Conservation (phyloP, 192 early-diverging fungal genomes). For the Coemansia sp. region DNA sequence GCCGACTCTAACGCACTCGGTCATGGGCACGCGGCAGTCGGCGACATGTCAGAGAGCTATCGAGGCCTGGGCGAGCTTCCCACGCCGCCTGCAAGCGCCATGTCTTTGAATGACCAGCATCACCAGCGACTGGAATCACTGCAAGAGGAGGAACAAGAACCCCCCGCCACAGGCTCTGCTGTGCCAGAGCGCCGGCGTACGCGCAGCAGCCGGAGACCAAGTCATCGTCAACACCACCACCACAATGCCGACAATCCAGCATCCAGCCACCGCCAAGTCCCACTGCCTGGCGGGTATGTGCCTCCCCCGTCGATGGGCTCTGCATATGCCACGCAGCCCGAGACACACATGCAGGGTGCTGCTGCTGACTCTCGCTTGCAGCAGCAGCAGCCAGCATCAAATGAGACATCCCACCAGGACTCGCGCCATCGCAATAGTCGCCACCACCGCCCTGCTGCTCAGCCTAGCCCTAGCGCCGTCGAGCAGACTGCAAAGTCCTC, state of each 20-base stretch:
- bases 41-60: neutral
- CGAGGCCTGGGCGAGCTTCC: neutral
- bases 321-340: neutral
- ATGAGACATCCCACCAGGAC: neutral
- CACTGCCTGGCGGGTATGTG: neutral
- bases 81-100: constrained; percentile 1
- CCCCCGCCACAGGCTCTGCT: neutral
- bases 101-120: neutral
- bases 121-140: neutral
- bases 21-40: neutral
- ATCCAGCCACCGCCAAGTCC: neutral
- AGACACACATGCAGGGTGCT: neutral
- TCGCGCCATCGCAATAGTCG: neutral
- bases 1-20: constrained; percentile 4
- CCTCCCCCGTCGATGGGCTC: neutral
- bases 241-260: neutral
- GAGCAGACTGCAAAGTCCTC: constrained; percentile 14
- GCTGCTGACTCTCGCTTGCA: neutral
- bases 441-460: constrained; percentile 13
- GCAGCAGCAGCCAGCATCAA: constrained; percentile 6
- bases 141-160: neutral
- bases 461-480: neutral
- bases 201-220: constrained; percentile 10
- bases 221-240: neutral
- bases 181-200: constrained; percentile 7